phyloP scores from a whole-genome alignment of 2,329 filamentous ascomycete species.

The Aspergillus spinulosporus region DNA sequence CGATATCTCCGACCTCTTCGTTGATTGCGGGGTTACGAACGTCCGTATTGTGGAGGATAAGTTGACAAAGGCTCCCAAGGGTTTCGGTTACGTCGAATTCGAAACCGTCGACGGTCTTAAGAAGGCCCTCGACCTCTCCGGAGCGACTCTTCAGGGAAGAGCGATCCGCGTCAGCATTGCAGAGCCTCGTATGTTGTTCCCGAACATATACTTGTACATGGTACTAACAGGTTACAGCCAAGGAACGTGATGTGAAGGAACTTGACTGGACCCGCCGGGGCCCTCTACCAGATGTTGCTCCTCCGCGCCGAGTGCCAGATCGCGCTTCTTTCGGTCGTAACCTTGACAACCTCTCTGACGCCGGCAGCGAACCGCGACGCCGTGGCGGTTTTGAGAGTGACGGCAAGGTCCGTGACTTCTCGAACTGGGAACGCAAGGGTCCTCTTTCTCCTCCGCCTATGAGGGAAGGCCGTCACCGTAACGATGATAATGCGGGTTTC shows the following conservation, averaged over 20 bases:
- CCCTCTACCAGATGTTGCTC: slow-evolving; percentile 70
- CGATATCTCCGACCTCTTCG: slow-evolving; percentile 83
- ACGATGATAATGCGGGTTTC: slow-evolving; percentile 62
- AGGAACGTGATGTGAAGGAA: slow-evolving; percentile 79
- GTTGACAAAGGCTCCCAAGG: slow-evolving; percentile 89
- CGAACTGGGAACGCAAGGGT: slow-evolving; percentile 93
- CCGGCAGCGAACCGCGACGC: slow-evolving; percentile 62
- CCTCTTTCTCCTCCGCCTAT: slow-evolving; percentile 71
- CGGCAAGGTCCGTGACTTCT: slow-evolving; percentile 75
- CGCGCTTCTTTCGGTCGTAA: slow-evolving; percentile 57
- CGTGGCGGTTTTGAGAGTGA: slow-evolving; percentile 70
- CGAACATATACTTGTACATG: not conserved
- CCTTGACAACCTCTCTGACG: slow-evolving; percentile 57
- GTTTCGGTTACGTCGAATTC: slow-evolving; percentile 98
- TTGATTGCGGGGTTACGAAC: slow-evolving; percentile 79
- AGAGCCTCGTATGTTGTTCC: slow-evolving; percentile 75
- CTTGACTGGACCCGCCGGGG: slow-evolving; percentile 94
- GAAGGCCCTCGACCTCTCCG: slow-evolving; percentile 81
- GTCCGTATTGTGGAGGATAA: slow-evolving; percentile 98
- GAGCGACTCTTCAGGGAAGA: slow-evolving; percentile 79
- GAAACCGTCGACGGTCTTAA: slow-evolving; percentile 82
- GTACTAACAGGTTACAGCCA: slow-evolving; percentile 62
- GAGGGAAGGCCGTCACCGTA: slow-evolving; percentile 59
- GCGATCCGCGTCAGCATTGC: slow-evolving; percentile 92
- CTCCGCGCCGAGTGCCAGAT: slow-evolving; percentile 58